Evolutionary conservation across 2,329 filamentous ascomycete genomes (phyloP).

Genomic region (Ascocoryne sarcoides): DNA sequence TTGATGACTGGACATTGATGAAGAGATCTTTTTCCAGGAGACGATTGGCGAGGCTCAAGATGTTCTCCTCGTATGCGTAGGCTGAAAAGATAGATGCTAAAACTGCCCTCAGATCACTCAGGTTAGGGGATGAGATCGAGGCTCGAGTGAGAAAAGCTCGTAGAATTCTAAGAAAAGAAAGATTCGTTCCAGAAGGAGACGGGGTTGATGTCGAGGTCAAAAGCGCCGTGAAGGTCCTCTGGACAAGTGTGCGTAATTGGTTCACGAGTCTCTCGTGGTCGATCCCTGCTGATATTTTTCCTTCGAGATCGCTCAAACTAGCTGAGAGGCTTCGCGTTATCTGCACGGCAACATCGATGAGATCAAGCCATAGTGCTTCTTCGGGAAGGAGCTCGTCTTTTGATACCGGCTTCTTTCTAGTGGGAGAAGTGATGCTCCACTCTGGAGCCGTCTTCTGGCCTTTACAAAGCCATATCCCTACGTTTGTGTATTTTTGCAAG

Average conservation of each 20-base stretch:
- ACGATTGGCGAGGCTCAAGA: slow-evolving; percentile 74
- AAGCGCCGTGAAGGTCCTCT: slow-evolving; percentile 83
- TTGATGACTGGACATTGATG: slow-evolving; percentile 66
- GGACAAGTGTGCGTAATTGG: slow-evolving; percentile 69
- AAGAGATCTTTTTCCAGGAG: slow-evolving; percentile 87
- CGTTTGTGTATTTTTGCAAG: slow-evolving; percentile 80
- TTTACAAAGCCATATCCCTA: slow-evolving; percentile 94
- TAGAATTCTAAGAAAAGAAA: slow-evolving; percentile 82
- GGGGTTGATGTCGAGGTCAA: slow-evolving; percentile 60
- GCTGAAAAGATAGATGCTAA: slow-evolving; percentile 86
- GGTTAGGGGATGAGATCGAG: slow-evolving; percentile 69
- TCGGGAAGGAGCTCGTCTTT: slow-evolving; percentile 40
- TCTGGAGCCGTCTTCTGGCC: slow-evolving; percentile 55
- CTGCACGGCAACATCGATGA: slow-evolving; percentile 52
- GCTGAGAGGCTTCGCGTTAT: slow-evolving; percentile 57
- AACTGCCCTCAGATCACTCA: slow-evolving; percentile 79
- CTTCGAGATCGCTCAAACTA: slow-evolving; percentile 35
- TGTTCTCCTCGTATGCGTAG: slow-evolving; percentile 89
- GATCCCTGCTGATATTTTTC: slow-evolving; percentile 27
- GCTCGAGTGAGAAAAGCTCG: slow-evolving; percentile 81
- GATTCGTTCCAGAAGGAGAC: slow-evolving; percentile 36
- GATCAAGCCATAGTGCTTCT: slow-evolving; percentile 50
- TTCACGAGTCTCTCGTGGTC: slow-evolving; percentile 54
- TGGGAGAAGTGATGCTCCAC: slow-evolving; percentile 34
- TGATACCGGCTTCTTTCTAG: slow-evolving; percentile 38